Percentiles rank a stretch among this genome's conserved stretches.
phyloP scores from a whole-genome alignment of 176 grass and related monocot genomes.

The Coix lacrymajobi region DNA sequence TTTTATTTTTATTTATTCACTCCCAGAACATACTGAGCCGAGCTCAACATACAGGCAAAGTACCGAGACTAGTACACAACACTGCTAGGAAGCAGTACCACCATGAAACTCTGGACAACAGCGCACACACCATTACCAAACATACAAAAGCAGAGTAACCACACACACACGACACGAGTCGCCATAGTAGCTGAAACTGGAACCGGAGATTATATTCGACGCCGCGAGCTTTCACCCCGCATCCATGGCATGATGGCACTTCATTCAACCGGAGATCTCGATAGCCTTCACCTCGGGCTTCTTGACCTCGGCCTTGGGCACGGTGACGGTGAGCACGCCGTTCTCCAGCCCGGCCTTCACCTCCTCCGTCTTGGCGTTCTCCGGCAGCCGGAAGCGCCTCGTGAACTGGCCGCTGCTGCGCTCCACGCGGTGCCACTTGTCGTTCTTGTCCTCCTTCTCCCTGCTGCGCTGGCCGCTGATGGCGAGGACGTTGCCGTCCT shows the following conservation, averaged over 20 bases:
- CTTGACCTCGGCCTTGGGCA: constrained; percentile 47
- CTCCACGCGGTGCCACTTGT: constrained; percentile 43
- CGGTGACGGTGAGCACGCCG: constrained; percentile 48
- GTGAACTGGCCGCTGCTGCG: constrained; percentile 49
- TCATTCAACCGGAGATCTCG: constrained; percentile 41
- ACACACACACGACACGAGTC: background rate
- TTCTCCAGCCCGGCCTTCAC: constrained; percentile 46
- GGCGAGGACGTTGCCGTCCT: constrained; percentile 33
- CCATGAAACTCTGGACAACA: background rate
- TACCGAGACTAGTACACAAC: background rate
- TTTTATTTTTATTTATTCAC: background rate
- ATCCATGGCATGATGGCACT: background rate
- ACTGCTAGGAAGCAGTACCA: background rate
- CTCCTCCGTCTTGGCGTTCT: constrained; percentile 34
- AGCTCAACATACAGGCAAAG: background rate
- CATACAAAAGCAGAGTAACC: background rate
- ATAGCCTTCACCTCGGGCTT: constrained; percentile 33
- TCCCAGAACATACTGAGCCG: background rate
- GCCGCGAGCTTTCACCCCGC: background rate
- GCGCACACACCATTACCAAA: background rate
- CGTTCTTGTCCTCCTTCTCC: constrained; percentile 46
- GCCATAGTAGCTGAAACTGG: background rate
- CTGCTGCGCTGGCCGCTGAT: constrained; percentile 43
- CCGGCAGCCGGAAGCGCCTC: constrained; percentile 28
- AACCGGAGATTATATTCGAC: background rate